Evolutionary conservation across 2,329 filamentous ascomycete species (phyloP).

Genomic region (Penicillium carneum): DNA sequence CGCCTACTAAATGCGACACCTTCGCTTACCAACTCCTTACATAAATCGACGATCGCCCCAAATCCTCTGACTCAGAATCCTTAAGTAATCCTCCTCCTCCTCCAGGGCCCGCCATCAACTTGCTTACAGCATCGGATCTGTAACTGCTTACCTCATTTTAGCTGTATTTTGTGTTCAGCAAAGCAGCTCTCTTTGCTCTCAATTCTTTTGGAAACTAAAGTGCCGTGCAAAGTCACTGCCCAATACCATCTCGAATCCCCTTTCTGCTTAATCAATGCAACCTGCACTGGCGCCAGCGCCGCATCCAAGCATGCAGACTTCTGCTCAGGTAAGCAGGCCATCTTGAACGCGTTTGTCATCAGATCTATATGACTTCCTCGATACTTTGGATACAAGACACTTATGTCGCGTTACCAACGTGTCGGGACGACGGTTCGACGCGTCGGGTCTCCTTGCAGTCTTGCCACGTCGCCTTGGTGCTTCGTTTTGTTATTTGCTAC

Average conservation of each 20-base stretch:
- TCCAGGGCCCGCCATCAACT: conserved; percentile 20
- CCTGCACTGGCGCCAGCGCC: conserved; percentile 58
- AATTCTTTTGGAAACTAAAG: conserved; percentile 12
- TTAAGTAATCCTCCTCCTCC: conserved; percentile 33
- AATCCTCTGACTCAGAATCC: conserved; percentile 26
- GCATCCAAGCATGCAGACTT: conserved; percentile 57
- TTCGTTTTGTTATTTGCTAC: not conserved
- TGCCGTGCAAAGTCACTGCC: conserved; percentile 6
- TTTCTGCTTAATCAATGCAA: conserved; percentile 49
- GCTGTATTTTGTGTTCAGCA: conserved; percentile 31
- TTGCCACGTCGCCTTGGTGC: conserved; percentile 19
- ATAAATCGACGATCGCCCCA: conserved; percentile 15
- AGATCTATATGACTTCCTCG: conserved; percentile 29
- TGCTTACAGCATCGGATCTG: conserved; percentile 48
- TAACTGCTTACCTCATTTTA: conserved; percentile 38
- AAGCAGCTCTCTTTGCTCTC: conserved; percentile 19
- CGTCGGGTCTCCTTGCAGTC: conserved; percentile 18
- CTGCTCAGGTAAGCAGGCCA: conserved; percentile 62
- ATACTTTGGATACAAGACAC: not conserved
- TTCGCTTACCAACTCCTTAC: conserved; percentile 18
- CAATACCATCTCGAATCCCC: conserved; percentile 16
- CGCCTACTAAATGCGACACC: not conserved
- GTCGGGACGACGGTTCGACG: conserved; percentile 17
- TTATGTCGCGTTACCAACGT: not conserved
- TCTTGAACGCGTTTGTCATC: conserved; percentile 49